Percentiles rank a stretch among this genome's conserved stretches.
phyloP scores from a whole-genome alignment of 208 protist species.

The Trypanosoma grayi region DNA sequence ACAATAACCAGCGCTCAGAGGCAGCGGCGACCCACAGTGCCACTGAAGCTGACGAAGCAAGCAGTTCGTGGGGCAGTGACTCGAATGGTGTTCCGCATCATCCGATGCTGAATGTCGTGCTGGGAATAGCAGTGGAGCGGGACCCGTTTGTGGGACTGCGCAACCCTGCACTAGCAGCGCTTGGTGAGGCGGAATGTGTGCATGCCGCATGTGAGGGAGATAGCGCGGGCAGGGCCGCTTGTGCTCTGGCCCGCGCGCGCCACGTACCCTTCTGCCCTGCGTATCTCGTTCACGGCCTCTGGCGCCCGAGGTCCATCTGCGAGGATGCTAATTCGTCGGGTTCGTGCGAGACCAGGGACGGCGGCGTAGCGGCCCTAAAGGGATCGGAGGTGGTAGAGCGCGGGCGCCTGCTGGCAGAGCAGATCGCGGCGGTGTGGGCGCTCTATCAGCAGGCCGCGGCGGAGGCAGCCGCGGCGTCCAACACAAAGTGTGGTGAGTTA shows the following conservation, averaged over 20 bases:
- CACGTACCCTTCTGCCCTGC: constrained; percentile 18
- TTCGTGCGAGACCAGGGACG: background rate
- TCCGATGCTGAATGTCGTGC: constrained; percentile 21
- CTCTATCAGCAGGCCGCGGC: constrained; percentile 22
- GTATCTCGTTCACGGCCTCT: constrained; percentile 22
- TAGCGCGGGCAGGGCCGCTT: background rate
- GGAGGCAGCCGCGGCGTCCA: constrained; percentile 6
- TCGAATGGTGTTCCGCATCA: background rate
- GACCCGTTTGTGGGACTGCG: constrained; percentile 11
- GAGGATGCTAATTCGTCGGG: background rate
- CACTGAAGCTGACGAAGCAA: background rate
- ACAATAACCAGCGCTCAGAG: background rate
- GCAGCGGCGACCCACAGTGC: too few relatives aligned
- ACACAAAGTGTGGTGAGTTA: constrained; percentile 12
- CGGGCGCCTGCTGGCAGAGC: background rate
- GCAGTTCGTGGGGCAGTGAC: constrained; percentile 7
- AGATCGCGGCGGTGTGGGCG: constrained; percentile 21
- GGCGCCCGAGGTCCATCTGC: background rate
- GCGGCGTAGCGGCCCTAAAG: background rate
- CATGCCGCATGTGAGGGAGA: constrained; percentile 6
- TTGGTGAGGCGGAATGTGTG: constrained; percentile 16
- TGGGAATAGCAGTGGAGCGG: constrained; percentile 13
- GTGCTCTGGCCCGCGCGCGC: constrained; percentile 6
- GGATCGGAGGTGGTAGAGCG: constrained; percentile 3
- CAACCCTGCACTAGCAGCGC: constrained; percentile 8